Conservation (phyloP, 2,329 filamentous ascomycete species). For the Zarea fungicola region DNA sequence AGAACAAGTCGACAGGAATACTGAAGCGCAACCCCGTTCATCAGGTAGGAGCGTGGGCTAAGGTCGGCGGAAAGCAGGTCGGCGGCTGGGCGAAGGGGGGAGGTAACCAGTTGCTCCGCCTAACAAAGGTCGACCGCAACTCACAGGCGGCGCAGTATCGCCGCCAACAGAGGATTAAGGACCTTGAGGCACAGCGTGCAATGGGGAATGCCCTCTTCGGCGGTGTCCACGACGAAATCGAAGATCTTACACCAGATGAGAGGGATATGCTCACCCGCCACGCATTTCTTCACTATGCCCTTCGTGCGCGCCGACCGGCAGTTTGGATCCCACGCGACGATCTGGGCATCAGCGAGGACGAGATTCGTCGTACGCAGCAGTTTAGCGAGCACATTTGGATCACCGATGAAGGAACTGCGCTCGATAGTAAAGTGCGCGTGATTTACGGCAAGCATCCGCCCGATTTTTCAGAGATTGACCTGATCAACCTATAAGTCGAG, state of each 20-base stretch:
- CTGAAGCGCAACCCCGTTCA: slow-evolving; percentile 38
- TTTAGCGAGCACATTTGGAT: slow-evolving; percentile 85
- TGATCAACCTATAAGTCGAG: slow-evolving; percentile 65
- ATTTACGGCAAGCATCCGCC: slow-evolving; percentile 82
- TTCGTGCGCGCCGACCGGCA: slow-evolving; percentile 77
- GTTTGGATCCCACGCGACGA: slow-evolving; percentile 94
- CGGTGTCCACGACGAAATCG: slow-evolving; percentile 85
- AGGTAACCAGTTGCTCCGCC: slow-evolving; percentile 42
- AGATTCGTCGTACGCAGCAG: slow-evolving; percentile 70
- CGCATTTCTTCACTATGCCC: slow-evolving; percentile 85
- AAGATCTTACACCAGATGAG: slow-evolving; percentile 87
- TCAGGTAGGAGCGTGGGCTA: slow-evolving; percentile 44
- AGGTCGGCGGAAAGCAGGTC: slow-evolving; percentile 21
- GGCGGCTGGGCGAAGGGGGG: slow-evolving; percentile 36
- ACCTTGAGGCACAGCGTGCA: slow-evolving; percentile 66
- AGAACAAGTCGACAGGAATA: slow-evolving; percentile 21
- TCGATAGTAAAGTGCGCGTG: slow-evolving; percentile 78
- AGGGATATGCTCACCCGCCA: slow-evolving; percentile 78
- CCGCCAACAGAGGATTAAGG: slow-evolving; percentile 45
- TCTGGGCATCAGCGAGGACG: slow-evolving; percentile 84
- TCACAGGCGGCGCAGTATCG: slow-evolving; percentile 43
- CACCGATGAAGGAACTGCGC: slow-evolving; percentile 83
- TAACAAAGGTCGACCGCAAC: slow-evolving; percentile 30
- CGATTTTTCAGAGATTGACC: slow-evolving; percentile 81
- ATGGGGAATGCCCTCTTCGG: slow-evolving; percentile 81